These are phyloP conservation scores for Phialophora chinensis DNA, from an alignment of 2,329 filamentous ascomycete species.

Conservation along the genomic window DNA sequence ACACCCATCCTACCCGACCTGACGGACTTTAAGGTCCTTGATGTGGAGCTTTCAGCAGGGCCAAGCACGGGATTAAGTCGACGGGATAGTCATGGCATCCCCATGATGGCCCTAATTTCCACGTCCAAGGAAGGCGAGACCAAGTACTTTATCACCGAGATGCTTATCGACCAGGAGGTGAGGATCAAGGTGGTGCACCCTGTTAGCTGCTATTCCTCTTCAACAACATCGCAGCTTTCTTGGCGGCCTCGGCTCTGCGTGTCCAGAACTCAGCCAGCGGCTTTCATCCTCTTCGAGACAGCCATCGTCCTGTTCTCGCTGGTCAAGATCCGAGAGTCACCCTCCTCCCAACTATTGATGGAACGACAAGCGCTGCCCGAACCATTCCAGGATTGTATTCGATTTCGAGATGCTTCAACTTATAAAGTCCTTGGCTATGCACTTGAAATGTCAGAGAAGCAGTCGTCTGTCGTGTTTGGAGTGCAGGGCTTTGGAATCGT, in stretches of 20 bases:
- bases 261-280: constrained; percentile 77
- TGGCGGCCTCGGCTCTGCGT: constrained; percentile 73
- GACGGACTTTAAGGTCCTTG: constrained; percentile 65
- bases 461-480: constrained; percentile 59
- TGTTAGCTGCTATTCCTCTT: constrained; percentile 68
- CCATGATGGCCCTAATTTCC: constrained; percentile 67
- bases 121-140: constrained; percentile 60
- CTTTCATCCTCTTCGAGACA: constrained; percentile 79
- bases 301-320: constrained; percentile 80
- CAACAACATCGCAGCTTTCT: constrained; percentile 47
- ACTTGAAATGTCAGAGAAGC: constrained; percentile 52
- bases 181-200: constrained; percentile 71
- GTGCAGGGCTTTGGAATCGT: constrained; percentile 64
- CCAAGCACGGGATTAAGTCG: constrained; percentile 35
- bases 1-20: constrained; percentile 54
- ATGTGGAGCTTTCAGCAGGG: constrained; percentile 61
- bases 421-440: constrained; percentile 58
- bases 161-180: constrained; percentile 63
- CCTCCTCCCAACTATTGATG: constrained; percentile 75
- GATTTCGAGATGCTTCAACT: constrained; percentile 66
- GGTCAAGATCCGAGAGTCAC: constrained; percentile 68
- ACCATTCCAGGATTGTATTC: constrained; percentile 84
- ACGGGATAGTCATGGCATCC: constrained; percentile 51
- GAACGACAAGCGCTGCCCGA: constrained; percentile 68
- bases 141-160: constrained; percentile 77